Evolutionary conservation across 2,329 filamentous ascomycete species (phyloP).

Genomic region (Neodidymelliopsis sp.): DNA sequence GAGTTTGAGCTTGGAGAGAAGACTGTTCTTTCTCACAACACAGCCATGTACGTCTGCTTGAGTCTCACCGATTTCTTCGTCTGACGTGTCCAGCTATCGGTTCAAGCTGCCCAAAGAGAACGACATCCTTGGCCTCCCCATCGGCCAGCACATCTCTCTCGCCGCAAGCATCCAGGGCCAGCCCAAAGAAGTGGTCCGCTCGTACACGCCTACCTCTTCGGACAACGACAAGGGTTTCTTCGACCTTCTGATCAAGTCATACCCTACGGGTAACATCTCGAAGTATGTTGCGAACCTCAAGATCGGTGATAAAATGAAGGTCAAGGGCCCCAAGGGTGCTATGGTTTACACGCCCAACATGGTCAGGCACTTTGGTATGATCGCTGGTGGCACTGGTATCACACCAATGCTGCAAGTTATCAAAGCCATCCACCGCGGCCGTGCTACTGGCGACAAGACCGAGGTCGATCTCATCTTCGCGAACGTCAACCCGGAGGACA

Average conservation of each 20-base stretch:
- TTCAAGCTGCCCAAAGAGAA: conserved; percentile 81
- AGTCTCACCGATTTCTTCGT: background rate
- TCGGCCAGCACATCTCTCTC: conserved; percentile 98
- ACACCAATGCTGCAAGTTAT: conserved; percentile 98
- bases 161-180: conserved; percentile 63
- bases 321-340: conserved; percentile 93
- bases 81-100: conserved; percentile 72
- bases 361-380: conserved; percentile 96
- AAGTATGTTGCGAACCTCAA: conserved; percentile 85
- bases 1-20: conserved; percentile 94
- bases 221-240: conserved; percentile 76
- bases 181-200: conserved; percentile 52
- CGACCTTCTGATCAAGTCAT: conserved; percentile 97
- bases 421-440: conserved; percentile 84
- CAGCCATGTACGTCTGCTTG: conserved; percentile 75
- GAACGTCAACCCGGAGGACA: conserved; percentile 92
- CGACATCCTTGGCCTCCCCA: conserved; percentile 91
- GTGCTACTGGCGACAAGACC: conserved; percentile 78
- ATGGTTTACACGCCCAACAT: conserved; percentile 98
- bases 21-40: conserved; percentile 96
- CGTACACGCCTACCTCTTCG: conserved; percentile 53
- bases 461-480: conserved; percentile 92
- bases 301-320: conserved; percentile 81
- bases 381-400: conserved; percentile 96
- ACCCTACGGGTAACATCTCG: conserved; percentile 97